Evolutionary conservation across 2,329 filamentous ascomycete species (phyloP).

Genomic region (Neonectria sp.): DNA sequence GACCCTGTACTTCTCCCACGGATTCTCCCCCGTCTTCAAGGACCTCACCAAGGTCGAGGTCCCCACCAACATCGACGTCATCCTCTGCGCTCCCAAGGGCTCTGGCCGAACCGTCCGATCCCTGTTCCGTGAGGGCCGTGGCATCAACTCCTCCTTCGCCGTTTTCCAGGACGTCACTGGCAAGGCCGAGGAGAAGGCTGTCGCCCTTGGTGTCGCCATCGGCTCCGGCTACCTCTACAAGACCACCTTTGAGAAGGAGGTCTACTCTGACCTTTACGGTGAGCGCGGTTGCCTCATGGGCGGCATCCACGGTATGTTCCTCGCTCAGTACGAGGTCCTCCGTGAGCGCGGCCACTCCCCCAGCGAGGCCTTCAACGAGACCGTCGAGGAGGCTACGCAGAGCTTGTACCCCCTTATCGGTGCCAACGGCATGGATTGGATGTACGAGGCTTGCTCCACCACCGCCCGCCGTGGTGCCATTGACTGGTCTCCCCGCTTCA

Average conservation of each 20-base stretch:
- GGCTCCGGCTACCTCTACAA: conserved; percentile 99
- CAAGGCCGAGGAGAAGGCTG: conserved; percentile 97
- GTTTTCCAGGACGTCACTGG: conserved; percentile 99
- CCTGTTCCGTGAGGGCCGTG: conserved; percentile 98
- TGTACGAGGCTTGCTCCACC: conserved; percentile 99
- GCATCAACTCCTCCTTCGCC: conserved; percentile 99
- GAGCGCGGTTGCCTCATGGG: conserved; percentile 99
- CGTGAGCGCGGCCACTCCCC: conserved; percentile 98
- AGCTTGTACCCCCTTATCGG: conserved; percentile 98
- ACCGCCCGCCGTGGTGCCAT: conserved; percentile 98
- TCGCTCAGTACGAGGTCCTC: conserved; percentile 99
- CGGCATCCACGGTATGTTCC: conserved; percentile 99
- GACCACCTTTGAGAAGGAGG: conserved; percentile 99
- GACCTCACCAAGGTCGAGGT: conserved; percentile 99
- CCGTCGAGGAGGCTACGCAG: conserved; percentile 99
- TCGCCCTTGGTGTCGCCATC: conserved; percentile 96
- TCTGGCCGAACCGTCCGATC: conserved; percentile 98
- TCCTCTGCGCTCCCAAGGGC: conserved; percentile 99
- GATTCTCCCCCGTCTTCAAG: conserved; percentile 99
- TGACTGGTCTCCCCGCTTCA: conserved; percentile 98
- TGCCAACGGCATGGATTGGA: conserved; percentile 99
- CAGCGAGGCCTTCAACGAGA: conserved; percentile 99
- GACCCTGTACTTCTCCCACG: conserved; percentile 99
- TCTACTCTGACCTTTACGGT: conserved; percentile 99
- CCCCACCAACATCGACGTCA: conserved; percentile 96